Evolutionary conservation across 2,329 filamentous ascomycete species (phyloP), one percentile per base, ranked within the genome.

Genomic region (Epichloe scottii): DNA sequence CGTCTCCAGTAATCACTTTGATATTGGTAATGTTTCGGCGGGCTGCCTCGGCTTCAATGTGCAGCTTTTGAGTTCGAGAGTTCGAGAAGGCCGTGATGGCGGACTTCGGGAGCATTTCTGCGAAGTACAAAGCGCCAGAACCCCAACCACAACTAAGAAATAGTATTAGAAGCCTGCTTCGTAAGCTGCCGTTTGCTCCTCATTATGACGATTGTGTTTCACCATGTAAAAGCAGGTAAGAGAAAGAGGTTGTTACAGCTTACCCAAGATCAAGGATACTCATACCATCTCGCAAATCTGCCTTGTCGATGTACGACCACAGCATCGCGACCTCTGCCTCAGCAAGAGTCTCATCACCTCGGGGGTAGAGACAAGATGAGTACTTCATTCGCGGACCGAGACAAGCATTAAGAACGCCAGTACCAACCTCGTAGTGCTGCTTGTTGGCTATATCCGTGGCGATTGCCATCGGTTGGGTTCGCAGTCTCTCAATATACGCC

Each of bases 321-420:
- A 87, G 64, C 84, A 87, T 87, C 3, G 74, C 77, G 44, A 78
- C 72, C 66, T 87, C 84, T 2, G 82, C 82, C 63, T 85, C 71
- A 2, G 71, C 82, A 49, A 86, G 65, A n/a, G 75, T 82, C 67
- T 82, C 78, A 53, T 69, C 68, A 15, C 79, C 81, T 54, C 75
- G 77, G 4, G 77, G 76, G 63, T 87, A 87, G 59, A 84, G 68
- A 62, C 79, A 84, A 56, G 71, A 75, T n/a, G 77, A 82, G 63
- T 86, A 87, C 72, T 87, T 87, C 81, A 87, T 86, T 50, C 82
- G 69, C 4, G 81, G 79, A 0, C 84, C 84, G 12, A 87, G 67
- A 63, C 75, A 81, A 30, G 74, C 76, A 30, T 68, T 66, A 40
- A 87, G 64, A 23, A 86, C 77, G 3, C 78, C 79, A 0, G 82